phyloP scores from a whole-genome alignment of 345 rosid genomes.

The Cardamine occulta region DNA sequence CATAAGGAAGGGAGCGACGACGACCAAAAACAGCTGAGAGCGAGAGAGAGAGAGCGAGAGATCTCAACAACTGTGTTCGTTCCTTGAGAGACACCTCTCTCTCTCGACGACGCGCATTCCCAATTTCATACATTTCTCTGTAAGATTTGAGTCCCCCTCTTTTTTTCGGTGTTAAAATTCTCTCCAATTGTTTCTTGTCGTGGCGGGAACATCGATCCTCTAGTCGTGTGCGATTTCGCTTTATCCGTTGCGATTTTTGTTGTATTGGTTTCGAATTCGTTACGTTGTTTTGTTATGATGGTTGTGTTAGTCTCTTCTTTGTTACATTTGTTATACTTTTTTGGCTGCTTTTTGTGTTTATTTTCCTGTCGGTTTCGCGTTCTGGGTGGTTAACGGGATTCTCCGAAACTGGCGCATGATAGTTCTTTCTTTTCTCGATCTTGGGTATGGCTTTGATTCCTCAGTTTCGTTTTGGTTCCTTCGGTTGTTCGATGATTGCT shows the following conservation, averaged over 20 bases:
- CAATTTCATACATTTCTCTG: constrained; percentile 33
- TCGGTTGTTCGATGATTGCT: constrained; percentile 34
- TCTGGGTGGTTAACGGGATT: constrained; percentile 17
- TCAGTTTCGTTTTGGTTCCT: background rate
- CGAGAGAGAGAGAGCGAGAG: constrained; percentile 35
- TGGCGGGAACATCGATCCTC: constrained; percentile 51
- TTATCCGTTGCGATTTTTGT: constrained; percentile 12
- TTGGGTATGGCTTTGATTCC: constrained; percentile 31
- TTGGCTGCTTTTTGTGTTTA: background rate
- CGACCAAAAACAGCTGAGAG: constrained; percentile 44
- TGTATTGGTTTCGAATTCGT: background rate
- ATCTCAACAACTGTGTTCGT: constrained; percentile 39
- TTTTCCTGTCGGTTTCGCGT: constrained; percentile 28
- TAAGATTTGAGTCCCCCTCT: constrained; percentile 37
- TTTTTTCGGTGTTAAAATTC: background rate
- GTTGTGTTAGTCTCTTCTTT: constrained; percentile 17
- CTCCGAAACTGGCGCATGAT: constrained; percentile 26
- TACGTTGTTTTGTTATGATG: constrained; percentile 1
- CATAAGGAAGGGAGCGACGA: constrained; percentile 43
- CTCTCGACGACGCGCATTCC: constrained; percentile 38
- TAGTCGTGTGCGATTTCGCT: constrained; percentile 28
- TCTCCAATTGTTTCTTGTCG: constrained; percentile 12
- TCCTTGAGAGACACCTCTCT: constrained; percentile 29
- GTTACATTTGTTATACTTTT: constrained; percentile 26
- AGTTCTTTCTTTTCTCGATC: constrained; percentile 27